Conservation (phyloP, 1,139 yeast genomes). For the Blastobotrys proliferans region DNA sequence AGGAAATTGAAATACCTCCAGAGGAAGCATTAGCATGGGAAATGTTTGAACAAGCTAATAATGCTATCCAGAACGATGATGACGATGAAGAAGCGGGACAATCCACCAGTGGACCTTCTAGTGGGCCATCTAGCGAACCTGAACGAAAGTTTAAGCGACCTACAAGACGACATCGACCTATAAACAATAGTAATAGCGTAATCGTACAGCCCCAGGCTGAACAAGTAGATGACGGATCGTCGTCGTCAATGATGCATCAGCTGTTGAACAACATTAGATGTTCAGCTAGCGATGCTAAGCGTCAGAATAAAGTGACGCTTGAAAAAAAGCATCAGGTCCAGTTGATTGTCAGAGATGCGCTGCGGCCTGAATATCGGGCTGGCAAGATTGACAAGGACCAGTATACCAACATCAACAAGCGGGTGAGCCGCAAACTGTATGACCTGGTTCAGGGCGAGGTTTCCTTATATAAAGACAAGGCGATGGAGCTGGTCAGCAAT, state of each 20-base stretch:
- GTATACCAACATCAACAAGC: slow-evolving; percentile 44
- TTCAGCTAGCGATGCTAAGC: not conserved
- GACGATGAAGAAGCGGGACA: not conserved
- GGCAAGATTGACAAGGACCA: slow-evolving; percentile 40
- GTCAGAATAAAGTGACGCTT: slow-evolving; percentile 30
- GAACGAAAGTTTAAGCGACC: slow-evolving; percentile 24
- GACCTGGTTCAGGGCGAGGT: slow-evolving; percentile 25
- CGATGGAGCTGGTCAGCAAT: slow-evolving; percentile 8
- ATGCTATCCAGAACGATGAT: not conserved
- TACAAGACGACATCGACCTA: slow-evolving; percentile 12
- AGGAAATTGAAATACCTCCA: slow-evolving; percentile 18
- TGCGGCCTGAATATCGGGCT: slow-evolving; percentile 47
- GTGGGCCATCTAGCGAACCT: no score
- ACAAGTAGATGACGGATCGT: not conserved
- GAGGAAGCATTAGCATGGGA: slow-evolving; percentile 34
- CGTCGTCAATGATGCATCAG: slow-evolving; percentile 19
- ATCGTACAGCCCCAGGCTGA: no score
- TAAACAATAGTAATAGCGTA: no score
- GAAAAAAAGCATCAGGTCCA: slow-evolving; percentile 51
- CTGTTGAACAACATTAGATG: slow-evolving; percentile 25
- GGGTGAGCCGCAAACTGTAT: slow-evolving; percentile 42
- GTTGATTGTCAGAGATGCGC: slow-evolving; percentile 46
- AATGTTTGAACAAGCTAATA: slow-evolving; percentile 29
- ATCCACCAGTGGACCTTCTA: slow-evolving; percentile 1
- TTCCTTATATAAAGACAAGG: slow-evolving; percentile 11